Base-by-base conservation (phyloP, 257 asterid genomes). In the Przewalskia tangutica region DNA sequence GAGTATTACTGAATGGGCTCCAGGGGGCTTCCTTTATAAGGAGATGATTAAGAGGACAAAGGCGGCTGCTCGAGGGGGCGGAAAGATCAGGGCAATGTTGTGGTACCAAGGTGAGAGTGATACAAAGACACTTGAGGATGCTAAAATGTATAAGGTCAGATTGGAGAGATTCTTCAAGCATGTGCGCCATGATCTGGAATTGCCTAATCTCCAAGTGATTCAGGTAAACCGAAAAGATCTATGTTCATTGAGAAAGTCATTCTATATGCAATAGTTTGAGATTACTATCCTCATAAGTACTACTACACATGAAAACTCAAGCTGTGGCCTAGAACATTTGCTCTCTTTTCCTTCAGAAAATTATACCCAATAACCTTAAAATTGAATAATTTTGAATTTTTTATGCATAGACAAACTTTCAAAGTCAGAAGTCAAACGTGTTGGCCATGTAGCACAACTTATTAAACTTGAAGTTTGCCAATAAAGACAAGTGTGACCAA, bases 21-120 rank as follows among this genome's bases (percentile, higher is more conserved):
- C 71, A 2, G 90, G 90, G 1, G 54, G 76, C 1, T 42, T n/a
- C 20, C 83, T 84, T 7, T 89, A 86, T 54, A 77, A 80, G 20
- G 81, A 84, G 48, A 80, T 89, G 48, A 13, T 89, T 66, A 63
- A 14, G 18, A 71, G 90, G 71, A 40, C 85, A 0, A 50, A 11
- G 23, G 86, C 81, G 0, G 85, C 90, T 1, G 8, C 20, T 0
- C 59, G 38, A 13, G 23, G 81, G 0, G 85, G 85, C 1, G 87
- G 90, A 34, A 44, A 12, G 8, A 65, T 89, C 38, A 73, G 82
- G 80, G 91, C 86, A 0, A 44, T 89, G 7, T 55, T 89, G 4
- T 89, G 91, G 91, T 89, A 85, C 38, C 91, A 89, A 67, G 90
- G 91, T 8, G 90, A 87, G 85, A 82, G 83, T 65, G 90, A 87